Percentiles rank a stretch among this genome's conserved stretches.
Conservation (phyloP, 306 rosid genomes). For the Luffa acutangula region DNA sequence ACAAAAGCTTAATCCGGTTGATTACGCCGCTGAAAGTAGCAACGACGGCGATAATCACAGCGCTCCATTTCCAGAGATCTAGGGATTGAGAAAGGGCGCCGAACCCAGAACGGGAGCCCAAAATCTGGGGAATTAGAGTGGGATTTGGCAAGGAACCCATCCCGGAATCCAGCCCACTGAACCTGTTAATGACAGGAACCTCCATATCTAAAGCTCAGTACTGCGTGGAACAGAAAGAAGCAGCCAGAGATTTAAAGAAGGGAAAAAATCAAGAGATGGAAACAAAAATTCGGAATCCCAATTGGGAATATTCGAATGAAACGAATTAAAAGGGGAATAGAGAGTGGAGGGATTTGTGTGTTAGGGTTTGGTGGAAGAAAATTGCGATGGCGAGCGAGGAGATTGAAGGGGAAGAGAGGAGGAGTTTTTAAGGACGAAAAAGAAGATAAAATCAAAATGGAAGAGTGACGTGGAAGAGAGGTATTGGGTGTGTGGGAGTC, state of each 20-base stretch:
- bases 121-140: conserved; percentile 17
- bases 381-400: neutral
- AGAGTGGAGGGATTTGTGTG: neutral
- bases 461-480: conserved; percentile 17
- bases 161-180: conserved; percentile 25
- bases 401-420: neutral
- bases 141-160: conserved; percentile 25
- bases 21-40: conserved; percentile 48
- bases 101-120: conserved; percentile 17
- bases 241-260: neutral
- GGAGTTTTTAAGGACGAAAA: neutral
- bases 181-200: conserved; percentile 35
- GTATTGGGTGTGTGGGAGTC: neutral
- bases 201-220: conserved; percentile 24
- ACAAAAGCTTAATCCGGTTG: conserved; percentile 33
- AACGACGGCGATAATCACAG: conserved; percentile 43
- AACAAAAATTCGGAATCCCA: neutral
- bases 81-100: conserved; percentile 19
- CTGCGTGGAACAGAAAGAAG: neutral
- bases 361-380: neutral
- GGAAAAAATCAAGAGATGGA: neutral
- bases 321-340: neutral
- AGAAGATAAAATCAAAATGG: neutral
- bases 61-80: conserved; percentile 47
- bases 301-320: conserved; percentile 1